Conservation (phyloP, 2,329 filamentous ascomycete species). For the Conoideocrella luteorostrata region DNA sequence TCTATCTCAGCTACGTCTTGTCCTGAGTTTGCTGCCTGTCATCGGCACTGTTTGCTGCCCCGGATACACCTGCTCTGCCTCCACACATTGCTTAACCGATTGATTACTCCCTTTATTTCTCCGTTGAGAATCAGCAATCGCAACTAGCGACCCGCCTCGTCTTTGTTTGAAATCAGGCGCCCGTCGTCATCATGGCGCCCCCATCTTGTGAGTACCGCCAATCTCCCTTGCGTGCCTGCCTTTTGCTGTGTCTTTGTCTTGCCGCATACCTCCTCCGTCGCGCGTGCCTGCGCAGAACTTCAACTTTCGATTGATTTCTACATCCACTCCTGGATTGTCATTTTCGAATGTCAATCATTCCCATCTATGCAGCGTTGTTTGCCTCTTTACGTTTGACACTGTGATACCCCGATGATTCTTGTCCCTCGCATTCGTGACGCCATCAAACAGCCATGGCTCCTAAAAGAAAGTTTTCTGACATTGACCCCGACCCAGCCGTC, state of each 20-base stretch:
- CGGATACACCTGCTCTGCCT: no score
- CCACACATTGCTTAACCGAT: background rate
- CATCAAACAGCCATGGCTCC: slow-evolving; percentile 22
- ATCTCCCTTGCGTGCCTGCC: slow-evolving; percentile 10
- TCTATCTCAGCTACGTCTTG: background rate
- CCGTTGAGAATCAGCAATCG: background rate
- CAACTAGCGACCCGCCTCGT: background rate
- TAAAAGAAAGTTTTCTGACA: slow-evolving; percentile 30
- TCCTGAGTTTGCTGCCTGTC: background rate
- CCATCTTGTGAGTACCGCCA: slow-evolving; percentile 19
- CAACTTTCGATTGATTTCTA: slow-evolving; percentile 3
- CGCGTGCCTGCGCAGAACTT: slow-evolving; percentile 2
- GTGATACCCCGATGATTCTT: no score
- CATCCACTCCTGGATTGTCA: background rate
- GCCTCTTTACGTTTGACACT: no score
- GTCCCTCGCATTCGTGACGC: no score
- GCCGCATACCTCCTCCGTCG: background rate
- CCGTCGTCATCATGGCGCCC: slow-evolving; percentile 18
- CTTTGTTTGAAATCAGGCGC: background rate
- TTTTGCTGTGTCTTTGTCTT: background rate
- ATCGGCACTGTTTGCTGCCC: no score
- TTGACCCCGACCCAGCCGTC: slow-evolving; percentile 36
- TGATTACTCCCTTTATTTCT: background rate
- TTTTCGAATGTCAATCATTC: no score
- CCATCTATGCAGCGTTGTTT: no score